Evolutionary conservation across 768 basidiomycete genomes (phyloP), one percentile per base, ranked within the genome.

Genomic region (Naganishia friedmannii): DNA sequence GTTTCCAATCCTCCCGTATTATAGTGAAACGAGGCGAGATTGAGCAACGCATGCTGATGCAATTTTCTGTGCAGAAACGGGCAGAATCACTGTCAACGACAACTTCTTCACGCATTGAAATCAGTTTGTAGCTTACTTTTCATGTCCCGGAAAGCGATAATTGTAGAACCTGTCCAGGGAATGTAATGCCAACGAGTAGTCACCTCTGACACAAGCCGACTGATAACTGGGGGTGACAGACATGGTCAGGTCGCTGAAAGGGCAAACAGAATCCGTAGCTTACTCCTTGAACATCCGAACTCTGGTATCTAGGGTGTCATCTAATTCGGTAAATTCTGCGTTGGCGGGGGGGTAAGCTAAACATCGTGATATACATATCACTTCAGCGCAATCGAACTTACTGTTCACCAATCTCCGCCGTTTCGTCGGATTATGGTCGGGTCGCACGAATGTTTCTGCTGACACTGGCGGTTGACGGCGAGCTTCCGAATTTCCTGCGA

Each of bases 41-140:
- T 79, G 0, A 82, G 68, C 10, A 82, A 70, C 0, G 78, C 81
- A 65, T 82, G 81, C 39, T 80, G 80, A 74, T 82, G 81, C 55
- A 77, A 73, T 6, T 74, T 77, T 65, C 77, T 79, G 65, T n/a
- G n/a, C 28, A 51, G 10, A 5, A n/a, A 23, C n/a, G 46, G 48
- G 19, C 29, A n/a, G 9, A 39, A n/a, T n/a, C n/a, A 23, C n/a
- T 23, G 23, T n/a, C n/a, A 3, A n/a, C 37, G 29, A 31, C 23
- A 0, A 17, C 15, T 53, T 21, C 55, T 56, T 21, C 42, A 23
- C 32, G 32, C n/a, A 42, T 37, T n/a, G 21, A 4, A 53, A 8
- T 10, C 26, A 21, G 21, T 9, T 19, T 46, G 23, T 10, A 6
- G 71, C 76, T 68, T 26, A 77, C 78, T 75, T 66, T 8, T 73